Percentiles rank a stretch among this genome's conserved stretches.
phyloP scores from a whole-genome alignment of 352 stramenopile species.

The Globisporangium ultimum region DNA sequence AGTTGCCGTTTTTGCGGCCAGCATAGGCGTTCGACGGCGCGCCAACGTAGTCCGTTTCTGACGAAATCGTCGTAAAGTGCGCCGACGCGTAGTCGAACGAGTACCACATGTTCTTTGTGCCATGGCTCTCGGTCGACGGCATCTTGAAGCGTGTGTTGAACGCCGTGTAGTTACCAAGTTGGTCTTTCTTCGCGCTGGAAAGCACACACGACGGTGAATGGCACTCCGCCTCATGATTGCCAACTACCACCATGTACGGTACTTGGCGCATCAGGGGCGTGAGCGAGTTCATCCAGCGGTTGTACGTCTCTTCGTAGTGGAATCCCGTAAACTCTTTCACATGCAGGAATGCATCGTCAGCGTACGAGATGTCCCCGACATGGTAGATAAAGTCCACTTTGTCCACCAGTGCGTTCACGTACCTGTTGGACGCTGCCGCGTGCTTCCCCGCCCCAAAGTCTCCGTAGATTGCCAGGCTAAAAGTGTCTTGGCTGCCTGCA shows the following conservation, averaged over 20 bases:
- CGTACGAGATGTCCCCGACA: conserved; percentile 66
- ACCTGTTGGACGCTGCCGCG: conserved; percentile 28
- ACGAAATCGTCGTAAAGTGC: conserved; percentile 82
- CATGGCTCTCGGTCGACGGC: conserved; percentile 63
- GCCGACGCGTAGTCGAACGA: conserved; percentile 82
- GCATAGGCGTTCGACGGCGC: conserved; percentile 35
- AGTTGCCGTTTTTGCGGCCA: conserved; percentile 31
- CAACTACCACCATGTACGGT: conserved; percentile 82
- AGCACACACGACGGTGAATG: conserved; percentile 62
- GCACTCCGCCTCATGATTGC: conserved; percentile 89
- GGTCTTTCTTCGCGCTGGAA: conserved; percentile 40
- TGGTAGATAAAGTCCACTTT: conserved; percentile 66
- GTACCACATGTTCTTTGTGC: conserved; percentile 83
- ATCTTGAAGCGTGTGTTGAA: conserved; percentile 87
- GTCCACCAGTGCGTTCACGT: conserved; percentile 32
- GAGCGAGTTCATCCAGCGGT: conserved; percentile 80
- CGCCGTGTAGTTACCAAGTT: conserved; percentile 76
- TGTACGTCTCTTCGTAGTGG: conserved; percentile 87
- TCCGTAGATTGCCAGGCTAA: conserved; percentile 54
- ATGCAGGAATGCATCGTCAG: conserved; percentile 25
- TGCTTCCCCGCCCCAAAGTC: conserved; percentile 46
- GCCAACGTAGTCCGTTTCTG: conserved; percentile 61
- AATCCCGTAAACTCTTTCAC: conserved; percentile 38
- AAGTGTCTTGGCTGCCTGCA: conserved; percentile 22
- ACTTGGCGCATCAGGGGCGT: conserved; percentile 39